Evolutionary conservation across 2,329 filamentous ascomycete genomes (phyloP).

Genomic region (Calonectria naviculata): DNA sequence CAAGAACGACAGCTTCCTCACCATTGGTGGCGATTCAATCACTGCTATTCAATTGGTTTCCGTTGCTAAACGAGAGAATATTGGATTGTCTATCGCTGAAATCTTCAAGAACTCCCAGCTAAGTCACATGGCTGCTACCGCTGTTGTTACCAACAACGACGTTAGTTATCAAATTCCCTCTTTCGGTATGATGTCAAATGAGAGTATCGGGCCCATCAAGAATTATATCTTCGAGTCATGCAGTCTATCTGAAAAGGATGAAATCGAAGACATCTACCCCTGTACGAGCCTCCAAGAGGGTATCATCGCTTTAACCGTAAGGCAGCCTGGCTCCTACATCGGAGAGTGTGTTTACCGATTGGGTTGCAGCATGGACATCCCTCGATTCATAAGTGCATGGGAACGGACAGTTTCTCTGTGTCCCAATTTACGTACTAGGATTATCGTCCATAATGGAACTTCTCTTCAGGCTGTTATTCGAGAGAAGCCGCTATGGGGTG

Average conservation of each 20-base stretch:
- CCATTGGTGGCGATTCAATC: too few species aligned
- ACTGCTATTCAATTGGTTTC: too few species aligned
- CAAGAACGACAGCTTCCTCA: too few species aligned
- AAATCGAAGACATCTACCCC: constrained; percentile 35
- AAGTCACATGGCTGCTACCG: not conserved
- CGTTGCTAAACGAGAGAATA: constrained; percentile 50
- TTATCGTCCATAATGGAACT: not conserved
- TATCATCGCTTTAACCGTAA: constrained; percentile 38
- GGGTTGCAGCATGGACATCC: not conserved
- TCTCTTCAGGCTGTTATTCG: not conserved
- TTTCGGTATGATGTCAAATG: not conserved
- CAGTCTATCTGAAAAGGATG: not conserved
- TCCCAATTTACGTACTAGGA: constrained; percentile 2
- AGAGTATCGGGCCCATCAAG: not conserved
- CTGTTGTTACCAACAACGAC: constrained; percentile 35
- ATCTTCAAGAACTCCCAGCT: constrained; percentile 47
- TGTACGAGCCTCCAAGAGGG: constrained; percentile 50
- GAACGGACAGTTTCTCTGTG: not conserved
- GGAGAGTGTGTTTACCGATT: constrained; percentile 5
- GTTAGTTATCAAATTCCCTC: too few species aligned
- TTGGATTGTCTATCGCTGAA: constrained; percentile 53
- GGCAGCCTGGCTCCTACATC: constrained; percentile 19
- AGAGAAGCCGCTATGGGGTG: not conserved
- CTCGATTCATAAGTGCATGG: not conserved
- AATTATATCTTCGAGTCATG: not conserved